Evolutionary conservation across 2,329 filamentous ascomycete species (phyloP).

Genomic region (Xylariales sp.): DNA sequence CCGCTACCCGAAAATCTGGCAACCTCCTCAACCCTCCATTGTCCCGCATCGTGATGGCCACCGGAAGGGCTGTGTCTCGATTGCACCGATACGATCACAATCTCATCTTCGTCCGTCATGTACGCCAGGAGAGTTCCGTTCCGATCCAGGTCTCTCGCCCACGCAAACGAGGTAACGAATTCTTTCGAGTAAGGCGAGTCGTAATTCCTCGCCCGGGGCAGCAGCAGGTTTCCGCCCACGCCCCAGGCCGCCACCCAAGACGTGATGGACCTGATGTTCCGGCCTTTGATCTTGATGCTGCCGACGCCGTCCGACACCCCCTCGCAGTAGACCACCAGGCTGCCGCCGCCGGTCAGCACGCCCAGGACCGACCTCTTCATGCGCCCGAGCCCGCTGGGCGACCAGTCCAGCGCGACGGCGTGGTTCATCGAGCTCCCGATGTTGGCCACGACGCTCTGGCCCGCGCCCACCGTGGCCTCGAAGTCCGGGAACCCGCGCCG

Average conservation of each 20-base stretch:
- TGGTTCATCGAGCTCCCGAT: slow-evolving; percentile 50
- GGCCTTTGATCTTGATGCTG: slow-evolving; percentile 22
- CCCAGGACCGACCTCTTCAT: slow-evolving; percentile 48
- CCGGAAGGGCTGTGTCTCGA: slow-evolving; percentile 21
- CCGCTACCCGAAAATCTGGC: slow-evolving; percentile 43
- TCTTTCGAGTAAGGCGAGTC: slow-evolving; percentile 24
- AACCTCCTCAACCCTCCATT: slow-evolving; percentile 48
- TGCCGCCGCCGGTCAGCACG: slow-evolving; percentile 46
- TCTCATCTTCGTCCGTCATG: slow-evolving; percentile 42
- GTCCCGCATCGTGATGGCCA: slow-evolving; percentile 13
- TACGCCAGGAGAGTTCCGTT: slow-evolving; percentile 47
- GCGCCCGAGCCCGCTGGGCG: slow-evolving; percentile 51
- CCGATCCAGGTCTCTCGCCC: slow-evolving; percentile 39
- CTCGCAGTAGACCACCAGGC: slow-evolving; percentile 49
- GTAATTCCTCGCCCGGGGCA: slow-evolving; percentile 36
- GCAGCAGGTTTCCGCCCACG: slow-evolving; percentile 44
- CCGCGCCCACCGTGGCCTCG: slow-evolving; percentile 36
- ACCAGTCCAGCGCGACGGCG: slow-evolving; percentile 51
- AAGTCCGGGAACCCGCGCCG: slow-evolving; percentile 20
- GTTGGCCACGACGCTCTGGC: slow-evolving; percentile 39
- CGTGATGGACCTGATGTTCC: slow-evolving; percentile 34
- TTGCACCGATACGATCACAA: slow-evolving; percentile 48
- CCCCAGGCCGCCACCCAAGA: slow-evolving; percentile 54
- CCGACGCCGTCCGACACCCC: slow-evolving; percentile 19
- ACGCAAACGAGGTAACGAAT: slow-evolving; percentile 46